These are phyloP conservation scores for Clavispora phyllophila DNA, from an alignment of 805 yeast species.

Conservation along the genomic window DNA sequence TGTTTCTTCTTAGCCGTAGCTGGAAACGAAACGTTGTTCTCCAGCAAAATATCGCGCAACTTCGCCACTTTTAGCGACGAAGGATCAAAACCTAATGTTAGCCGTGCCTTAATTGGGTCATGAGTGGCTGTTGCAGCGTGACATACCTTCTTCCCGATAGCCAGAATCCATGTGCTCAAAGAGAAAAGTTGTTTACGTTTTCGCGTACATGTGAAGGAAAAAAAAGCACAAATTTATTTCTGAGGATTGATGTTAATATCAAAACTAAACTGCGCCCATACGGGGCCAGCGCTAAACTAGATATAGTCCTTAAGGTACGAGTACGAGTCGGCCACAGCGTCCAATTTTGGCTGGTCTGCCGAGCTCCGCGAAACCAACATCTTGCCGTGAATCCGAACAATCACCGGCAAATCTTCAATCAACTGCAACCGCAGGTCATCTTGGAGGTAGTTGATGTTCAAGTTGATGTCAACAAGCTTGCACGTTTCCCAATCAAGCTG, in stretches of 20 bases:
- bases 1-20: constrained; percentile 65
- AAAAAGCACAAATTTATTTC: neutral
- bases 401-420: constrained; percentile 12
- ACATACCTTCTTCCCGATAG: neutral
- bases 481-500: constrained; percentile 13
- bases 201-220: neutral
- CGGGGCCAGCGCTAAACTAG: neutral
- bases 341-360: constrained; percentile 3
- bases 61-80: constrained; percentile 60
- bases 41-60: constrained; percentile 59
- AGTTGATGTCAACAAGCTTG: constrained; percentile 4
- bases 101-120: constrained; percentile 1
- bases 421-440: constrained; percentile 10
- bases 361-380: neutral
- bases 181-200: neutral
- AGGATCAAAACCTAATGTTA: constrained; percentile 31
- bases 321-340: constrained; percentile 7
- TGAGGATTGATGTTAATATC: too few relatives aligned
- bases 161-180: neutral
- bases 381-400: constrained; percentile 6
- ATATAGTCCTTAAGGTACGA: constrained; percentile 2
- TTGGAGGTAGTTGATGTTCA: constrained; percentile 9
- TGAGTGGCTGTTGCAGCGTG: neutral
- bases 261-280: neutral
- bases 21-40: constrained; percentile 57